Evolutionary conservation across 768 basidiomycete species (phyloP).

Genomic region (Auricularia sp.): DNA sequence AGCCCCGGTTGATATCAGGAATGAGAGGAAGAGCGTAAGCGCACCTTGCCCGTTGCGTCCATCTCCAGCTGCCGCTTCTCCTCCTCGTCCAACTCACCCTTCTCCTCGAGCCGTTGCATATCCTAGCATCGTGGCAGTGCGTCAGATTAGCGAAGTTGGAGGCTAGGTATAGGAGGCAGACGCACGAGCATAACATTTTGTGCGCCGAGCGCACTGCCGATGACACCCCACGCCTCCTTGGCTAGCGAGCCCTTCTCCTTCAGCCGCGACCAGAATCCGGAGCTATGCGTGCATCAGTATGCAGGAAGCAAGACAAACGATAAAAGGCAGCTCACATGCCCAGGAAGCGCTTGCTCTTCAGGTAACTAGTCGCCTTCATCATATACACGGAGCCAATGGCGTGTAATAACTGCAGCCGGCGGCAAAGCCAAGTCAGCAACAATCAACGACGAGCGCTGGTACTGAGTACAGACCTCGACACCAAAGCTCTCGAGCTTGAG

Average conservation of each 20-base stretch:
- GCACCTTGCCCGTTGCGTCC: constrained; percentile 85
- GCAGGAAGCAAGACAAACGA: not conserved
- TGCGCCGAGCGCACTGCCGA: constrained; percentile 60
- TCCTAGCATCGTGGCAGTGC: constrained; percentile 36
- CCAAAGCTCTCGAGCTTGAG: constrained; percentile 96
- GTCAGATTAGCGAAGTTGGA: not conserved
- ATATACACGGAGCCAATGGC: constrained; percentile 88
- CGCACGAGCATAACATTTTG: constrained; percentile 6
- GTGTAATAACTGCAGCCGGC: constrained; percentile 55
- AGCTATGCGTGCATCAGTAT: constrained; percentile 30
- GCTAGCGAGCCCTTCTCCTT: constrained; percentile 91
- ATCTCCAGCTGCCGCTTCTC: constrained; percentile 78
- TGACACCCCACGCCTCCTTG: constrained; percentile 95
- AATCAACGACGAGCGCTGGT: no score
- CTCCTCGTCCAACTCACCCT: constrained; percentile 83
- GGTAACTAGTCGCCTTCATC: constrained; percentile 81
- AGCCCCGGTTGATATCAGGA: not conserved
- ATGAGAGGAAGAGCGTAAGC: constrained; percentile 5
- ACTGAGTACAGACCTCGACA: constrained; percentile 56
- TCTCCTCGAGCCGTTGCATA: constrained; percentile 82
- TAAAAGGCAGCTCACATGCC: constrained; percentile 54
- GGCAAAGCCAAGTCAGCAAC: no score
- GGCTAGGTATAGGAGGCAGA: not conserved
- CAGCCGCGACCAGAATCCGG: constrained; percentile 85
- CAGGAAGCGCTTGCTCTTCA: constrained; percentile 86